Percentiles rank a stretch among this genome's conserved stretches.
phyloP scores from a whole-genome alignment of 768 basidiomycete genomes.

The Pulveroboletus sp. region DNA sequence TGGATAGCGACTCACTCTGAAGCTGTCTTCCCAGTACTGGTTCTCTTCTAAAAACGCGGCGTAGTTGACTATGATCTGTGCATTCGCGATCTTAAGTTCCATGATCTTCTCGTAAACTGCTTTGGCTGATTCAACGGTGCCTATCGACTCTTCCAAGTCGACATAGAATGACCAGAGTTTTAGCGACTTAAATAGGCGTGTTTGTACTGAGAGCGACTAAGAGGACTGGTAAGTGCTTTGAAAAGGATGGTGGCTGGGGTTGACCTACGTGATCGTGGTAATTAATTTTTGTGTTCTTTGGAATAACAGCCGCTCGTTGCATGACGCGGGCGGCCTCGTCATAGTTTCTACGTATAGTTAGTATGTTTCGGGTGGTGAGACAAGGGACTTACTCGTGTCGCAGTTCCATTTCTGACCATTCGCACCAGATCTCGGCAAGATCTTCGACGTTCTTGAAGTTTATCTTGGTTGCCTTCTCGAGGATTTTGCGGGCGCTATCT shows the following conservation, averaged over 20 bases:
- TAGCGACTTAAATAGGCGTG: conserved; percentile 92
- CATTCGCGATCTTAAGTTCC: conserved; percentile 95
- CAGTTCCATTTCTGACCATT: conserved; percentile 98
- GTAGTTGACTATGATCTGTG: conserved; percentile 96
- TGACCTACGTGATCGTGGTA: conserved; percentile 89
- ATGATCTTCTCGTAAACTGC: conserved; percentile 94
- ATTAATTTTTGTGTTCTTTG: conserved; percentile 86
- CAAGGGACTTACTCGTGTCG: conserved; percentile 79
- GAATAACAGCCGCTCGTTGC: conserved; percentile 92
- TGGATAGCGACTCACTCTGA: conserved; percentile 70
- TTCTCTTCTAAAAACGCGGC: conserved; percentile 97
- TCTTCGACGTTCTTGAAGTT: conserved; percentile 97
- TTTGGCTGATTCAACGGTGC: conserved; percentile 89
- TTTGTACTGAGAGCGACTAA: conserved; percentile 81
- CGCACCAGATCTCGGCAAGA: conserved; percentile 97
- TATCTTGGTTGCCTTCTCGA: conserved; percentile 90
- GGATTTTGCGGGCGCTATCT: conserved; percentile 83
- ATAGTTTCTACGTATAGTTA: conserved; percentile 68
- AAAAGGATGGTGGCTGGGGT: neutral
- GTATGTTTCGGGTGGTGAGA: neutral
- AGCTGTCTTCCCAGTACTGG: conserved; percentile 97
- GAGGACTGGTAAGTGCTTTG: conserved; percentile 12
- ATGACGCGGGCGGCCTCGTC: conserved; percentile 94
- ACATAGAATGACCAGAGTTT: conserved; percentile 99
- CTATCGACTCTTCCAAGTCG: conserved; percentile 96